Evolutionary conservation across 768 basidiomycete genomes (phyloP), one percentile per base, ranked within the genome.

Genomic region (Amanita rimosa): DNA sequence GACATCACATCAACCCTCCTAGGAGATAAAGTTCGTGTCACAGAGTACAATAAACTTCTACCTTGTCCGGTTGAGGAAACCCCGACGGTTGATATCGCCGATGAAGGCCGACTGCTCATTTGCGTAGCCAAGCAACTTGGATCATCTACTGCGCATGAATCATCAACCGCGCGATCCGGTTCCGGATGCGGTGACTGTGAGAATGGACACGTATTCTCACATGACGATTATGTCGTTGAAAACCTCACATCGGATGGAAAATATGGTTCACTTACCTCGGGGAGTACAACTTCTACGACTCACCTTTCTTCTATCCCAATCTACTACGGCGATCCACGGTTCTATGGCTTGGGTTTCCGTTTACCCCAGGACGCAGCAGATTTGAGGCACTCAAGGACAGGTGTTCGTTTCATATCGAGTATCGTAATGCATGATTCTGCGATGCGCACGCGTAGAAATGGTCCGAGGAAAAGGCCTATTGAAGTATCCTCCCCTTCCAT

Each of bases 401-500:
- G 19, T 19, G 13, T 21, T 17, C 44, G n/a, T 22, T 46, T 36
- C 4, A 46, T 14, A 21, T 24, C 44, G 22, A 34, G 9, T 24
- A n/a, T 14, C 19, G 22, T 46, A 6, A 36, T 46, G 7, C 10
- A 34, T 17, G 21, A 34, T 46, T n/a, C 33, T 7, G 44, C 34
- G 14, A 11, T 9, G 21, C 34, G 44, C 33, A 9, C 14, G 44
- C 34, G 11, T 1, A 31, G 5, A 46, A 34, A 19, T 13, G 27
- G 10, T 34, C 10, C 3, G 10, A 17, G 19, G 5, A 46, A 7
- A 16, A 33, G 33, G 24, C 34, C 44, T 1, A 48, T 48, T 11
- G 46, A 48, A 40, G 26, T 13, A 6, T 22, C 36, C 6, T 39
- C 46, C 26, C 46, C 46, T 10, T 48, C 46, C 4, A 39, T 48